phyloP scores from a whole-genome alignment of 164 flowering plant species.

The Litsea cubeba region DNA sequence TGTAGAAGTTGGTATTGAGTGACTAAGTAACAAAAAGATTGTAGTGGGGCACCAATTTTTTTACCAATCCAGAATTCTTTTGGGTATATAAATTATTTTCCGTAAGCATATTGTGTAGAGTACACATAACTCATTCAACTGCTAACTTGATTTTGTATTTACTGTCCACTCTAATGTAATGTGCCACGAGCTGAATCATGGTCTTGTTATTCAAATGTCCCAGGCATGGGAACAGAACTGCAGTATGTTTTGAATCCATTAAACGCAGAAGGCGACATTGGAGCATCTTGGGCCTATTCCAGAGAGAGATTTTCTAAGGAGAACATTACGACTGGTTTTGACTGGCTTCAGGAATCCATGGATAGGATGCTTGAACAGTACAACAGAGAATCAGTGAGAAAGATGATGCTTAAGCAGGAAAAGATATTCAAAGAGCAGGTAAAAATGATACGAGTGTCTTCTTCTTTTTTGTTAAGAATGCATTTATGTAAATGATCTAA shows the following conservation, averaged over 20 bases:
- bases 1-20: no score
- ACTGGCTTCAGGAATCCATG: slow-evolving; percentile 34
- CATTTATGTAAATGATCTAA: no score
- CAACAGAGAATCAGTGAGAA: slow-evolving; percentile 41
- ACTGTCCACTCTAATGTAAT: not conserved
- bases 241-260: slow-evolving; percentile 31
- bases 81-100: no score
- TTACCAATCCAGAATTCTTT: no score
- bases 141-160: not conserved
- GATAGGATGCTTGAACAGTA: slow-evolving; percentile 34
- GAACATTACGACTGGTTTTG: slow-evolving; percentile 9
- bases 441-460: not conserved
- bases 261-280: not conserved
- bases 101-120: not conserved
- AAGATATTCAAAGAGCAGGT: slow-evolving; percentile 72
- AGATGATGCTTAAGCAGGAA: slow-evolving; percentile 61
- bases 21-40: no score
- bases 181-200: not conserved
- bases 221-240: slow-evolving; percentile 65
- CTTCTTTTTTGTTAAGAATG: not conserved
- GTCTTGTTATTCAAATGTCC: slow-evolving; percentile 8
- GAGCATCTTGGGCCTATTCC: slow-evolving; percentile 20
- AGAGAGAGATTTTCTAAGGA: slow-evolving; percentile 9
- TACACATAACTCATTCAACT: not conserved
- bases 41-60: no score